Percentiles rank a stretch among this genome's conserved stretches.
Conservation (phyloP, 306 rosid species). For the Echinosophora koreensis region DNA sequence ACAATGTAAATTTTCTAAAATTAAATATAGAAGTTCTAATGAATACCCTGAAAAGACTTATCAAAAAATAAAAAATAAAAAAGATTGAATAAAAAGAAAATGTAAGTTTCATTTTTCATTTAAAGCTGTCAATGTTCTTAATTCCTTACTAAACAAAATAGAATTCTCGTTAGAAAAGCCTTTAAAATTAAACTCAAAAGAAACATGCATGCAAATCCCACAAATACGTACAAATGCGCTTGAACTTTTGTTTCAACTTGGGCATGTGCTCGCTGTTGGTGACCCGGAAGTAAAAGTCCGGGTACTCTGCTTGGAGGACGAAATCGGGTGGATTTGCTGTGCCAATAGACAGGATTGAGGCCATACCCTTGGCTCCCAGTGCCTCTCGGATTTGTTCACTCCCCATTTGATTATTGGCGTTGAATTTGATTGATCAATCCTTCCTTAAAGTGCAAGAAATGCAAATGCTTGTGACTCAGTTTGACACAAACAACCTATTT, state of each 20-base stretch:
- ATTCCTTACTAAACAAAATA: no score
- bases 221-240: slow-evolving; percentile 14
- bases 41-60: no score
- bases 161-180: no score
- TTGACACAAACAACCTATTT: no score
- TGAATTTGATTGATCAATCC: not conserved
- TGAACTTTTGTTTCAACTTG: slow-evolving; percentile 34
- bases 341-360: slow-evolving; percentile 41
- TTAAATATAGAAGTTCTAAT: no score
- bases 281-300: slow-evolving; percentile 39
- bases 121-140: no score
- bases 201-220: not conserved
- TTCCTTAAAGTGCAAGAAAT: no score
- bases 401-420: not conserved
- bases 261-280: slow-evolving; percentile 26
- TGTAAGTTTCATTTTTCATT: no score
- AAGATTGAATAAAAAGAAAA: no score
- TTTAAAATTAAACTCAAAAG: not conserved
- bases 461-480: no score
- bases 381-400: not conserved
- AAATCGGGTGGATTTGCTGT: slow-evolving; percentile 37
- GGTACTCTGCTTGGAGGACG: slow-evolving; percentile 18
- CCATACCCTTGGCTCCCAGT: not conserved
- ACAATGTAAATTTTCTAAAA: no score
- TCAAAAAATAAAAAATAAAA: no score